A percentile compares a stretch with the other conserved stretches of the same genome.
These are phyloP conservation scores for Suillus hirtellus DNA, from an alignment of 768 basidiomycete species.

Conservation along the genomic window DNA sequence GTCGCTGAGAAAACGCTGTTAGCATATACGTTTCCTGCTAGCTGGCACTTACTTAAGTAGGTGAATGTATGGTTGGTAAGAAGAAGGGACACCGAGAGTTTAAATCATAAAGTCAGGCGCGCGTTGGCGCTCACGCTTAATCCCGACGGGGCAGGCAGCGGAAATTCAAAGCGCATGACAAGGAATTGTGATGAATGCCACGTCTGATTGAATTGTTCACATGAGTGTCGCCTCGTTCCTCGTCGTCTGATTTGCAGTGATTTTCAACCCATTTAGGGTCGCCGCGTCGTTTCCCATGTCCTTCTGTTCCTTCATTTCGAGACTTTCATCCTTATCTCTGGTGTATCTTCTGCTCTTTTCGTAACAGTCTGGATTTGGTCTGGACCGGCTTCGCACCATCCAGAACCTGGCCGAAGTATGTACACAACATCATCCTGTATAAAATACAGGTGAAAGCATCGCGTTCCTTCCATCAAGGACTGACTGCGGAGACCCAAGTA, in stretches of 20 bases:
- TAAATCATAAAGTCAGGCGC: not conserved
- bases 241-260: constrained; percentile 5
- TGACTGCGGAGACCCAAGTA: not conserved
- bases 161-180: not conserved
- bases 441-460: not conserved
- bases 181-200: not conserved
- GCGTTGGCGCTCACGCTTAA: not conserved
- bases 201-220: not conserved
- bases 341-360: not conserved
- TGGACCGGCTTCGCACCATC: not conserved
- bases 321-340: not conserved
- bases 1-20: not conserved
- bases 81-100: not conserved
- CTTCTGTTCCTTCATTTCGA: constrained; percentile 2
- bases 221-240: not conserved
- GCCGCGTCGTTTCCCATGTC: not conserved
- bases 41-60: constrained; percentile 4
- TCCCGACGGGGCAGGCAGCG: not conserved
- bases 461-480: not conserved
- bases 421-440: not conserved
- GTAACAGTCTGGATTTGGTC: not conserved
- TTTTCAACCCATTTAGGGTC: constrained; percentile 1
- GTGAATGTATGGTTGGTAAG: not conserved
- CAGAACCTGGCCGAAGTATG: not conserved
- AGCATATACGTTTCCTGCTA: not conserved